Conservation (phyloP, 768 basidiomycete genomes). For the Phlebiopsis flavidoalba region DNA sequence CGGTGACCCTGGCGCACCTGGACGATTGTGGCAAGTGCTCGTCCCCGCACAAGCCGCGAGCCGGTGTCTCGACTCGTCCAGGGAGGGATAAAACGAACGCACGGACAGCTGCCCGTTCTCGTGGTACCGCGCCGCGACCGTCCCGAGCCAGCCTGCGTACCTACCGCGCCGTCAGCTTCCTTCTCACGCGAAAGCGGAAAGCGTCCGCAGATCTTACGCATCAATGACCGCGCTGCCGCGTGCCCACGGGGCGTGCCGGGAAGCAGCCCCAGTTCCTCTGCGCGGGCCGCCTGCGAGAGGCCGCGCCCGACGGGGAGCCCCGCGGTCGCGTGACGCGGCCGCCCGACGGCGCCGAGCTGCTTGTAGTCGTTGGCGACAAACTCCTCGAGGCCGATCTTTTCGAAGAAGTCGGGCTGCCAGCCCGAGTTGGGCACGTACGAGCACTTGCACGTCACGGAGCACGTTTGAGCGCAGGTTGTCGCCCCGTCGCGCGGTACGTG, state of each 20-base stretch:
- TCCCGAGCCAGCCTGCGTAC: conserved; percentile 97
- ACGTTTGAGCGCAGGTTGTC: conserved; percentile 72
- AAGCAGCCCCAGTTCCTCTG: conserved; percentile 76
- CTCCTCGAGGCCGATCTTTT: conserved; percentile 72
- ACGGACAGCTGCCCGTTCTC: conserved; percentile 45
- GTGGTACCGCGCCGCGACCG: conserved; percentile 74
- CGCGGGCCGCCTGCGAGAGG: conserved; percentile 70
- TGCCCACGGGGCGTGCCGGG: conserved; percentile 90
- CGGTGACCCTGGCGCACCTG: conserved; percentile 47
- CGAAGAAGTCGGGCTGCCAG: conserved; percentile 88
- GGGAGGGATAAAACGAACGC: conserved; percentile 43
- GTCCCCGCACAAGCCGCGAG: conserved; percentile 95
- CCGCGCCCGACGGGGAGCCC: conserved; percentile 84
- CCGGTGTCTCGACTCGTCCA: conserved; percentile 75
- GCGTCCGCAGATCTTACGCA: conserved; percentile 48
- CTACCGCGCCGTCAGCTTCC: conserved; percentile 28
- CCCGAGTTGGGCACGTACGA: conserved; percentile 83
- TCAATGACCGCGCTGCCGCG: conserved; percentile 94
- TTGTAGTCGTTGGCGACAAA: conserved; percentile 64
- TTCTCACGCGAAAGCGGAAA: background rate
- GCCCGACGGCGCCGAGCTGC: conserved; percentile 61
- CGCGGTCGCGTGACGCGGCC: conserved; percentile 67
- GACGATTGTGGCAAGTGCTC: conserved; percentile 91
- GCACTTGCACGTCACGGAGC: conserved; percentile 96
- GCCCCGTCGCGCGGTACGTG: conserved; percentile 85